Base-by-base conservation (phyloP, 2,329 filamentous ascomycete species). In the Beauveria sp. region DNA sequence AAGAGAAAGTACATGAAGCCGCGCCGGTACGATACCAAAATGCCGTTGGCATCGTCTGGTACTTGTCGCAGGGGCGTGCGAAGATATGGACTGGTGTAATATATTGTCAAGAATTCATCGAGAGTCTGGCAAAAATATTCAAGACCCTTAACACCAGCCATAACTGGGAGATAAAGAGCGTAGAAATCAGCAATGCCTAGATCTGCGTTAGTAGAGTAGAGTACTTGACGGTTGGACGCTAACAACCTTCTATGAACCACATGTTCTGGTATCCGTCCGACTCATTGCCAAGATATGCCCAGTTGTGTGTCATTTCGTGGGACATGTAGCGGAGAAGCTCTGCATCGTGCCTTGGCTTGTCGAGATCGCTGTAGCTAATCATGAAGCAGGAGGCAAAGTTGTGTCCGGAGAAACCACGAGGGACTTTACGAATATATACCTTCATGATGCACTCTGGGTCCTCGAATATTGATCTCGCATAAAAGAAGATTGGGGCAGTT, bases 1-100 rank as follows among this genome's bases (percentile, higher is more conserved):
- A 57, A 18, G n/a, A 57, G n/a, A n/a, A 57, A 46, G 24, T 57
- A 57, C 22, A 57, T 18, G n/a, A 57, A 45, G 20, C 54, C 54
- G 14, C 54, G 42, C n/a, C 14, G 9, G 7, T 57, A 57, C 24
- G 54, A n/a, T 34, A 57, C 22, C 8, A 8, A 10, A 28, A n/a
- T 28, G 22, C 40, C 42, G 20, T 28, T 12, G 42, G n/a, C 20
- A 24, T 57, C n/a, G 54, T 47, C 30, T 16, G 34, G 52, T 24
- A 22, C 8, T n/a, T 55, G 34, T 26, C 42, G 20, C 40, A 57
- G 22, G 8, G 40, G 54, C 3, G 42, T 45, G 18, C 18, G 6
- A n/a, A 45, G 16, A n/a, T n/a, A n/a, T 5, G 3, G 42, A 18
- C 18, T 45, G 4, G 42, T 45, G 42, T 45, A 45, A 8, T 45